A percentile compares a stretch with the other conserved stretches of the same genome.
Evolutionary conservation across 116 monocot species (phyloP).

Genomic region (Thalassia testudinum): DNA sequence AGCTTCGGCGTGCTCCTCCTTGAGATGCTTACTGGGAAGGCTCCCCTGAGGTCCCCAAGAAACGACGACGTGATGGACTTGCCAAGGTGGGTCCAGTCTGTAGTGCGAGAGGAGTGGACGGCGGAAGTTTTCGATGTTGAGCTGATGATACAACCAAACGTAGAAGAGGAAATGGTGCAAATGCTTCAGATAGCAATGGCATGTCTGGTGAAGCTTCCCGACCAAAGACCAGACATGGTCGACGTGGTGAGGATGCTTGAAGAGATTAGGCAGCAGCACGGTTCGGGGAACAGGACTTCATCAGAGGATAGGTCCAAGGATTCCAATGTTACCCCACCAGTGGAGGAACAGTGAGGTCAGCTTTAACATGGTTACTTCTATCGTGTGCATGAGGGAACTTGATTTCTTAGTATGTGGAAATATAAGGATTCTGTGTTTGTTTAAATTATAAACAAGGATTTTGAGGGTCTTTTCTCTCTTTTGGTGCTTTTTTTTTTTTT

Average conservation of each 20-base stretch:
- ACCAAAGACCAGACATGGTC: slow-evolving; percentile 60
- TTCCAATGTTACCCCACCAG: neutral
- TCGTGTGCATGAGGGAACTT: no score
- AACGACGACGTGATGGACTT: slow-evolving; percentile 44
- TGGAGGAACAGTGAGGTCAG: no score
- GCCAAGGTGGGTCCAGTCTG: slow-evolving; percentile 75
- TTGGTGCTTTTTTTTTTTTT: no score
- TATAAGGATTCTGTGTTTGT: no score
- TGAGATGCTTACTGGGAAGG: slow-evolving; percentile 23
- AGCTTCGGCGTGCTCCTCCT: slow-evolving; percentile 25
- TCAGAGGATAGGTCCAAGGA: neutral
- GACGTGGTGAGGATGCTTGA: slow-evolving; percentile 66
- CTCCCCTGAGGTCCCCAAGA: slow-evolving; percentile 9
- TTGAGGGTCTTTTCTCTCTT: no score
- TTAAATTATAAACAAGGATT: no score
- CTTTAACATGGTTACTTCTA: no score
- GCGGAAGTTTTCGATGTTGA: slow-evolving; percentile 92
- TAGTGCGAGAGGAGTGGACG: slow-evolving; percentile 87
- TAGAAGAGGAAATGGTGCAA: slow-evolving; percentile 88
- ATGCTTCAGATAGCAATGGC: slow-evolving; percentile 90
- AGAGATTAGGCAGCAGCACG: slow-evolving; percentile 19
- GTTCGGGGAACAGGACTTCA: no score
- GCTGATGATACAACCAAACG: slow-evolving; percentile 47
- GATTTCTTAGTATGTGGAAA: no score
- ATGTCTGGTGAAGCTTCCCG: slow-evolving; percentile 47